These are phyloP conservation scores for Ophiocordyceps camponoti-rufipedis DNA, from an alignment of 2,329 filamentous ascomycete genomes.

Conservation along the genomic window DNA sequence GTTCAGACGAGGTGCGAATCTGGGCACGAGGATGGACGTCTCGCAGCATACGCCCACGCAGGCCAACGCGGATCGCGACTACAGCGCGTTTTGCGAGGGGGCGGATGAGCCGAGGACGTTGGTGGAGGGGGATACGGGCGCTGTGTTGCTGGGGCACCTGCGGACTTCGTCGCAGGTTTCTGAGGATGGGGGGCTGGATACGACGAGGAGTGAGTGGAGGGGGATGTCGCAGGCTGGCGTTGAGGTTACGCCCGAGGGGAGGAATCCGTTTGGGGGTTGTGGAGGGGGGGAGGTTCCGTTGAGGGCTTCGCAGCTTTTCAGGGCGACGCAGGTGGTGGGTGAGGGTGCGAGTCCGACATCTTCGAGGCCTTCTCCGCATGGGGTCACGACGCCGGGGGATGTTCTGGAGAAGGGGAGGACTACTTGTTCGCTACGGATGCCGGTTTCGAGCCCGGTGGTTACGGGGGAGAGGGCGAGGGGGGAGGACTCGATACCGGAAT, in stretches of 20 bases:
- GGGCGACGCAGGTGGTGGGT: conserved; percentile 29
- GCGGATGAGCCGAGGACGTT: conserved; percentile 17
- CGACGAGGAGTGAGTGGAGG: conserved; percentile 20
- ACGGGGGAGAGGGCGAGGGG: too few species aligned
- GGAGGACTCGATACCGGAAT: conserved; percentile 13
- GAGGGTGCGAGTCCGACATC: conserved; percentile 35
- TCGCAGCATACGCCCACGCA: conserved; percentile 37
- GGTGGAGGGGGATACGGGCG: conserved; percentile 29
- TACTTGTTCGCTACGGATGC: neutral
- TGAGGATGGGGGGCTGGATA: conserved; percentile 20
- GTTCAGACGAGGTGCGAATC: neutral
- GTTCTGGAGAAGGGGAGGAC: neutral
- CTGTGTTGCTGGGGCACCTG: conserved; percentile 19
- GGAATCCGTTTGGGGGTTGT: conserved; percentile 25
- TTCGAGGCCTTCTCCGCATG: conserved; percentile 34
- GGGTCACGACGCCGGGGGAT: conserved; percentile 16
- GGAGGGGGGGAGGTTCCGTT: too few species aligned
- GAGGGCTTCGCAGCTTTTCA: conserved; percentile 26
- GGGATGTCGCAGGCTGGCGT: conserved; percentile 2
- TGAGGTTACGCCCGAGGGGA: conserved; percentile 4
- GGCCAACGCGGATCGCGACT: conserved; percentile 36
- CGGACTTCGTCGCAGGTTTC: conserved; percentile 22
- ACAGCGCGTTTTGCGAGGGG: conserved; percentile 22
- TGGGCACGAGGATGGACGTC: conserved; percentile 17
- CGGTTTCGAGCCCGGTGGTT: too few species aligned